These are phyloP conservation scores for Musa acuminata DNA, from an alignment of 176 grass and related monocot genomes.

Conservation along the genomic window DNA sequence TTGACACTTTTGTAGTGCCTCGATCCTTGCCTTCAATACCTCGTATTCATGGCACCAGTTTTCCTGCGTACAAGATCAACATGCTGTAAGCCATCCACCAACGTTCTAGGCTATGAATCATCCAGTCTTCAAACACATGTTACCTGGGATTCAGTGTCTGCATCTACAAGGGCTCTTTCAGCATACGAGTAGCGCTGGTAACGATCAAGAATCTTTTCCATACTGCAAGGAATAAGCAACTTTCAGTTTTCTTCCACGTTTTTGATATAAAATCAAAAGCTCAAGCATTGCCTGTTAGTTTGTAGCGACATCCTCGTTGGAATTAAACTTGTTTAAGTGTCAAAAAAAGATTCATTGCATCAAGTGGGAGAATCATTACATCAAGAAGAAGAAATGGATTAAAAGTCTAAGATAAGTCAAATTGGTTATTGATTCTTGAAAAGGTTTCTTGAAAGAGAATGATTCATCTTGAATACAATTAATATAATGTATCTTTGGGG, in stretches of 20 bases:
- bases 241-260: neutral
- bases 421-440: no score
- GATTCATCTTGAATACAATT: no score
- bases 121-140: neutral
- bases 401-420: no score
- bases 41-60: neutral
- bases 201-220: slow-evolving; percentile 83
- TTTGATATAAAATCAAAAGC: no score
- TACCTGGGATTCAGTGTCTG: slow-evolving; percentile 50
- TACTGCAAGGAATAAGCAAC: slow-evolving; percentile 25
- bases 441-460: no score
- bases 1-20: slow-evolving; percentile 2
- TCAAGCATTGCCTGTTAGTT: no score
- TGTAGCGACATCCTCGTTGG: no score
- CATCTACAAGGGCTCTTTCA: slow-evolving; percentile 60
- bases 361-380: no score
- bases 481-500: no score
- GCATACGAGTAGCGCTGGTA: slow-evolving; percentile 68
- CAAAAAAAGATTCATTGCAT: no score
- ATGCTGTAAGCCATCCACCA: neutral
- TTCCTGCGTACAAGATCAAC: neutral
- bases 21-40: slow-evolving; percentile 2
- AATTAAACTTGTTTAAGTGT: no score
- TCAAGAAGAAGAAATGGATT: no score
- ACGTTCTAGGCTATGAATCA: neutral